Evolutionary conservation across 192 early-diverging fungal species (phyloP), one percentile per base, ranked within the genome.

Genomic region (Linnemannia schmuckeri): DNA sequence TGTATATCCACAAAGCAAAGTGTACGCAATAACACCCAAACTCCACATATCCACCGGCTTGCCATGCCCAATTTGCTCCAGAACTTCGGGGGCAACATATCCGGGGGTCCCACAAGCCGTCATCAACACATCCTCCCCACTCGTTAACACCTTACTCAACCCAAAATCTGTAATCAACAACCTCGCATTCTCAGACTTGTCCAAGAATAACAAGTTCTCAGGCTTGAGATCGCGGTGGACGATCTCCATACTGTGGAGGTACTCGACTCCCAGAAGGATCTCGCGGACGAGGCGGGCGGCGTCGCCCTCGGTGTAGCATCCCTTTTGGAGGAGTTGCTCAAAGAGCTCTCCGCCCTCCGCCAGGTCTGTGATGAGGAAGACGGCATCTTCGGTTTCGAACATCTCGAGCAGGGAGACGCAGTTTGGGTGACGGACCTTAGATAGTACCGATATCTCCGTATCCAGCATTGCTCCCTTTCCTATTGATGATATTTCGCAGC

Each of bases 41-140:
- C 95, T 96, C 97, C 97, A 99, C 76, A 99, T 91, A 92, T 99
- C 98, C 24, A 97, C 97, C 6, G 96, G 91, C 88, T 97, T 97
- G 24, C 97, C 97, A 88, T 99, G 94, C 15, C 97, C 97, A 76
- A 93, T 91, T 77, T 97, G 95, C 72, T 93, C 79, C 41, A 98
- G 83, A 13, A 99, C 94, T 90, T 99, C 97, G 9, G 95, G 95
- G 0, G 96, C 96, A 4, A 94, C 95, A 87, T 97, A 97, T 49
- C 97, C 97, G 57, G 96, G 95, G 8, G 97, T 97, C 27, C 97
- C 97, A 85, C 97, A 97, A 40, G 96, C 94, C 3, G 97, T 97
- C 84, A 90, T 96, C 35, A 97, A 84, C 24, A 96, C 88, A 86
- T 97, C 95, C 80, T 97, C 91, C 55, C 95, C 93, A 78, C 90